These are phyloP conservation scores for Sideroxylon spinosum DNA, from an alignment of 179 eudicot genomes.

Conservation along the genomic window DNA sequence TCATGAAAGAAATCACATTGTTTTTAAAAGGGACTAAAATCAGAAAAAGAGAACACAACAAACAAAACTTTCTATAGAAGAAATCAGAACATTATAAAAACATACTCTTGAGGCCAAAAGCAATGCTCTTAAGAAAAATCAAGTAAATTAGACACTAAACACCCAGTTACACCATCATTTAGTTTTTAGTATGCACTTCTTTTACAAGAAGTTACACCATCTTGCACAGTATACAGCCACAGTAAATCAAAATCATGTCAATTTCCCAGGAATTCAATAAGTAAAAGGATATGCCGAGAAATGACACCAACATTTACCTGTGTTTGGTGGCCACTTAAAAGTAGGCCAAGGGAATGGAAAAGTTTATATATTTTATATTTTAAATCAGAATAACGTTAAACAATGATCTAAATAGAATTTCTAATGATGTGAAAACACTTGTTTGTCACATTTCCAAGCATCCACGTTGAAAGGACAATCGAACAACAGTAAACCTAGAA, in stretches of 20 bases:
- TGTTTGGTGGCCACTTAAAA: not conserved
- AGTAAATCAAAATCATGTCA: not conserved
- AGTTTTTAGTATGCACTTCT: too few species aligned
- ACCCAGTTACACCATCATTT: not conserved
- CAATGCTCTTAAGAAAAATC: too few species aligned
- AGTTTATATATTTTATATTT: not conserved
- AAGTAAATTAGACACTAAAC: not conserved
- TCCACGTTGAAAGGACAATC: not conserved
- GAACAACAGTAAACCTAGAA: not conserved
- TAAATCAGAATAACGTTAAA: not conserved
- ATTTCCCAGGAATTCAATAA: not conserved
- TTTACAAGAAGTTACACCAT: too few species aligned
- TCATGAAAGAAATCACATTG: too few species aligned
- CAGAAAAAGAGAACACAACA: not conserved
- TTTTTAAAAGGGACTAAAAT: not conserved
- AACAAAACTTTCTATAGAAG: too few species aligned
- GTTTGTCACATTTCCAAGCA: conserved; percentile 4
- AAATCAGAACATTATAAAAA: too few species aligned
- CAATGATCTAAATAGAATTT: not conserved
- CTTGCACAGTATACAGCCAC: not conserved
- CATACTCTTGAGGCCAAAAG: too few species aligned
- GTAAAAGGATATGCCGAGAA: not conserved
- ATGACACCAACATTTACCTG: not conserved
- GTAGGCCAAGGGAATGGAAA: not conserved
- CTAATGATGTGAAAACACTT: not conserved